phyloP scores from a whole-genome alignment of 1,139 yeast genomes.

The Debaryomycetaceae sp. region DNA sequence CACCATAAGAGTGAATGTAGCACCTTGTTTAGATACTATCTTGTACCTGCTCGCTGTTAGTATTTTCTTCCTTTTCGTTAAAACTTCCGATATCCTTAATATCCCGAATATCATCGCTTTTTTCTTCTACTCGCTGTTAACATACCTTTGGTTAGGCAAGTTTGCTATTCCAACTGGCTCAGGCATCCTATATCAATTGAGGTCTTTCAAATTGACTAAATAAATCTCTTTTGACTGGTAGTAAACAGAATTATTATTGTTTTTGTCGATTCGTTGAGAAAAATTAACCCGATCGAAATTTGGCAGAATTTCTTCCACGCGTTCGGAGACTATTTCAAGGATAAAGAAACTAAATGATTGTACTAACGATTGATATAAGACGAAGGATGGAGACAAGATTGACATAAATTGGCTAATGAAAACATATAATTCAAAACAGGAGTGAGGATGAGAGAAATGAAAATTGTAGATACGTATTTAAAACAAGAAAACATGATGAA shows the following conservation, averaged over 20 bases:
- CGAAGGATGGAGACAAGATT: not conserved
- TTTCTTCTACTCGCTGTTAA: too few relatives aligned
- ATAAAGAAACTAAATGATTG: too few relatives aligned
- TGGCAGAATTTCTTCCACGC: not conserved
- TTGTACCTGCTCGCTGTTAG: conserved; percentile 56
- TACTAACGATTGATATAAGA: not conserved
- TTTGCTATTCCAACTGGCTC: conserved; percentile 82
- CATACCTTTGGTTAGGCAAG: conserved; percentile 88
- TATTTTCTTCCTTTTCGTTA: too few relatives aligned
- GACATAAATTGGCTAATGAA: not conserved
- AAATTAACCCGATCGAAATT: conserved; percentile 1
- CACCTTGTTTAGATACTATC: conserved; percentile 84
- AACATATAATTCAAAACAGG: not conserved
- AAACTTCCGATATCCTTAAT: too few relatives aligned
- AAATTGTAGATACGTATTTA: not conserved
- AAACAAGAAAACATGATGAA: not conserved
- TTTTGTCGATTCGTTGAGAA: not conserved
- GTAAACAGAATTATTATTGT: not conserved
- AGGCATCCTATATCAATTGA: conserved; percentile 21
- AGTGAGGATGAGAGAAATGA: not conserved
- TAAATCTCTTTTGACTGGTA: not conserved
- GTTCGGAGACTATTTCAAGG: too few relatives aligned
- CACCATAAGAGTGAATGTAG: conserved; percentile 87
- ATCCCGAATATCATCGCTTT: too few relatives aligned
- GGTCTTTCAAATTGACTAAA: not conserved